These are phyloP conservation scores for Blastobotrys attinorum DNA, from an alignment of 805 yeast species.

Conservation along the genomic window DNA sequence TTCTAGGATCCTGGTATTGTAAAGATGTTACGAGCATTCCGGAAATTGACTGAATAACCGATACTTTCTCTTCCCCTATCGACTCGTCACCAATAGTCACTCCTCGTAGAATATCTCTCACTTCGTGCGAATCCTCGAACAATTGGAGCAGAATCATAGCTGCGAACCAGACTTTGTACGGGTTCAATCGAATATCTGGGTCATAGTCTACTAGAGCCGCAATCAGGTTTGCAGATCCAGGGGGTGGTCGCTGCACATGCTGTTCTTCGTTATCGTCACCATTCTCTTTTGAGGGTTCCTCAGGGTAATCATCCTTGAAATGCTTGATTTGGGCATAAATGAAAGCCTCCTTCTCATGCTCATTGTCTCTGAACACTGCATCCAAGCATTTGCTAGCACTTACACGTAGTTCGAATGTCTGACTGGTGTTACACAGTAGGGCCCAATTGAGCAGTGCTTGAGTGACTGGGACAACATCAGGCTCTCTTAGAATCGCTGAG, in stretches of 20 bases:
- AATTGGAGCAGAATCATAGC: conserved; percentile 54
- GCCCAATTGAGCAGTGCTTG: conserved; percentile 79
- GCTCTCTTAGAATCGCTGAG: conserved; percentile 32
- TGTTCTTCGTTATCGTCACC: conserved; percentile 1
- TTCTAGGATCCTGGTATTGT: conserved; percentile 57
- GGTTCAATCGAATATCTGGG: conserved; percentile 62
- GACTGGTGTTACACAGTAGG: conserved; percentile 69
- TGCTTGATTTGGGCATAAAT: conserved; percentile 54
- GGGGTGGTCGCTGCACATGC: too few species aligned
- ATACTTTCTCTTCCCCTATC: conserved; percentile 58
- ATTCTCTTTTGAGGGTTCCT: conserved; percentile 6
- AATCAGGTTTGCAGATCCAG: conserved; percentile 50
- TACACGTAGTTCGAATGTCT: conserved; percentile 70
- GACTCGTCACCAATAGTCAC: conserved; percentile 47
- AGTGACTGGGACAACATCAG: conserved; percentile 53
- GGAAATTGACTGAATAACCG: conserved; percentile 66
- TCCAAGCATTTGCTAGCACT: conserved; percentile 61
- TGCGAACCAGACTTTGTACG: conserved; percentile 84
- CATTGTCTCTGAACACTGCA: conserved; percentile 60
- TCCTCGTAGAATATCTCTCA: conserved; percentile 32
- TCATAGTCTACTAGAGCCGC: conserved; percentile 69
- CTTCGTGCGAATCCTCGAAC: conserved; percentile 39
- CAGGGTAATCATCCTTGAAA: conserved; percentile 30
- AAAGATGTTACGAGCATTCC: conserved; percentile 65
- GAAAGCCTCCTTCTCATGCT: conserved; percentile 53